A percentile compares a stretch with the other conserved stretches of the same genome.
Evolutionary conservation across 257 asterid genomes (phyloP).

Genomic region (Mentha longifolia): DNA sequence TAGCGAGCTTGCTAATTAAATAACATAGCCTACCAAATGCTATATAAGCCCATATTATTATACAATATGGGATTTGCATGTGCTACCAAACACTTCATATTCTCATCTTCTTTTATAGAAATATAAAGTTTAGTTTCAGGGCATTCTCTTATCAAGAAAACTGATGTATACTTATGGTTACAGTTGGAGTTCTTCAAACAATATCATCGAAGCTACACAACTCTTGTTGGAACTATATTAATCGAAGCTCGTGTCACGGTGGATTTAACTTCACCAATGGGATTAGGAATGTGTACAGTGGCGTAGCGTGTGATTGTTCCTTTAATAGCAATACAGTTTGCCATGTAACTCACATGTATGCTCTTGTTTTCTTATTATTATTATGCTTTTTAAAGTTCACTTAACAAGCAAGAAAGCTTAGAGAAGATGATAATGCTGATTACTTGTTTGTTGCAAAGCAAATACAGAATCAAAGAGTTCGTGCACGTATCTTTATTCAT

Average conservation of each 20-base stretch:
- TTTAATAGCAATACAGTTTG: conserved; percentile 52
- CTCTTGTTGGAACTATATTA: conserved; percentile 54
- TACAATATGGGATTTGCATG: too few relatives aligned
- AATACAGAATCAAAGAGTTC: neutral
- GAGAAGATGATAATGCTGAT: neutral
- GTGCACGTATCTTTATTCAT: too few relatives aligned
- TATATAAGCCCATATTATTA: too few relatives aligned
- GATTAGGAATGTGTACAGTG: conserved; percentile 25
- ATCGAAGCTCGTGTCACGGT: conserved; percentile 50
- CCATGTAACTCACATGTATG: conserved; percentile 83
- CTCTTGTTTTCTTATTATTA: conserved; percentile 8
- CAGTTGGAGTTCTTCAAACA: conserved; percentile 66
- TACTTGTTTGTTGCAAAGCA: neutral
- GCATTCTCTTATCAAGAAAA: neutral
- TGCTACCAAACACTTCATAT: too few relatives aligned
- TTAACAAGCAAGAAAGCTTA: neutral
- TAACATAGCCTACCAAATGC: too few relatives aligned
- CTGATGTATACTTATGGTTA: conserved; percentile 14
- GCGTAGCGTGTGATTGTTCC: conserved; percentile 65
- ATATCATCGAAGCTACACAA: conserved; percentile 66
- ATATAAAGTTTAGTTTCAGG: neutral
- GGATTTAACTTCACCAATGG: conserved; percentile 49
- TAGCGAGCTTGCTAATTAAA: too few relatives aligned
- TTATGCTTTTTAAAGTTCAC: neutral
- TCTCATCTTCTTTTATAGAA: neutral